Evolutionary conservation across 495 filamentous ascomycete species (phyloP).

Genomic region (Penicillium alfredii): DNA sequence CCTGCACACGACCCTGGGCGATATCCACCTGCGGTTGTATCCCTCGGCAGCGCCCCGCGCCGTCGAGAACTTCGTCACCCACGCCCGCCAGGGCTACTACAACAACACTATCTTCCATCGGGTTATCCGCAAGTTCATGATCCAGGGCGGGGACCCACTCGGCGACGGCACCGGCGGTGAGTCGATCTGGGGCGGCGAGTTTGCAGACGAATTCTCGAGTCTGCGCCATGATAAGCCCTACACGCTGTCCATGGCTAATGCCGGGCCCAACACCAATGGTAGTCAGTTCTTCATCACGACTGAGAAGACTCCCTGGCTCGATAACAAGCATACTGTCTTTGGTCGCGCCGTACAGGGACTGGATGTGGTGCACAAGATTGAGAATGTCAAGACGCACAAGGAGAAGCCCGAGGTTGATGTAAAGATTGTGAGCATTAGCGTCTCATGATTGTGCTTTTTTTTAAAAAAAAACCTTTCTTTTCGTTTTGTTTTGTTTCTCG

Average conservation of each 20-base stretch:
- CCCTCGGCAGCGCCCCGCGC: slow-evolving; percentile 88
- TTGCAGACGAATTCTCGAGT: slow-evolving; percentile 89
- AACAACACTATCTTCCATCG: slow-evolving; percentile 97
- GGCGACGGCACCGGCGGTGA: slow-evolving; percentile 96
- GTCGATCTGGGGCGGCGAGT: slow-evolving; percentile 94
- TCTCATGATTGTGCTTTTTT: slow-evolving; percentile 20
- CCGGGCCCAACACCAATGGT: slow-evolving; percentile 71
- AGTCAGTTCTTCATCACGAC: slow-evolving; percentile 99
- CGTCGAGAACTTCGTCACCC: slow-evolving; percentile 98
- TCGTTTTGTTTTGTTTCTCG: too few species aligned
- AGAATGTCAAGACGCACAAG: slow-evolving; percentile 85
- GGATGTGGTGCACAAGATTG: slow-evolving; percentile 95
- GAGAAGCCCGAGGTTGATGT: slow-evolving; percentile 97
- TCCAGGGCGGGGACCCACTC: slow-evolving; percentile 82
- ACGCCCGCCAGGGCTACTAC: slow-evolving; percentile 84
- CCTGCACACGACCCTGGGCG: slow-evolving; percentile 88
- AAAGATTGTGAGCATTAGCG: slow-evolving; percentile 83
- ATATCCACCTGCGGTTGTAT: slow-evolving; percentile 91
- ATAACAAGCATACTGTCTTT: slow-evolving; percentile 95
- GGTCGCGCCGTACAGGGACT: slow-evolving; percentile 82
- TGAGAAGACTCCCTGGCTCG: slow-evolving; percentile 93
- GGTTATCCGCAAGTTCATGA: slow-evolving; percentile 98
- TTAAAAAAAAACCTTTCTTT: too few species aligned
- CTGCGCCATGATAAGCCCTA: slow-evolving; percentile 94
- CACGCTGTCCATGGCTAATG: slow-evolving; percentile 95